Percentiles rank a stretch among this genome's conserved stretches.
Evolutionary conservation across 768 basidiomycete species (phyloP).

Genomic region (Lactarius deliciosus): DNA sequence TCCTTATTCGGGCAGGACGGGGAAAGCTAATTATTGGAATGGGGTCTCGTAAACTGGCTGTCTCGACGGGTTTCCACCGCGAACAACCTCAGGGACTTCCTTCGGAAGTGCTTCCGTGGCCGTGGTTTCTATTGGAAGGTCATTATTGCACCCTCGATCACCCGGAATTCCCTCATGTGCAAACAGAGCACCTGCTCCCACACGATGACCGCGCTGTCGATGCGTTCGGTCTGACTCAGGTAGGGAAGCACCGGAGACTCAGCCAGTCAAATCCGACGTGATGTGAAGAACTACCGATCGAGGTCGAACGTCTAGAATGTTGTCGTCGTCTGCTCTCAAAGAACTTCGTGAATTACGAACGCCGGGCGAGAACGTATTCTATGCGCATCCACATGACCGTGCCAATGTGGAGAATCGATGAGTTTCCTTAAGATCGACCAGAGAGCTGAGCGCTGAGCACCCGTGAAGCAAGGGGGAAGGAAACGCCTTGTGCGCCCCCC

Average conservation of each 20-base stretch:
- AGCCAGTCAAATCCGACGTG: constrained; percentile 12
- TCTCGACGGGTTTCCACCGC: not conserved
- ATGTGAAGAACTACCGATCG: constrained; percentile 21
- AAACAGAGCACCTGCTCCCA: constrained; percentile 12
- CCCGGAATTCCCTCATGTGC: constrained; percentile 12
- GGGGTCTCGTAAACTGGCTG: constrained; percentile 11
- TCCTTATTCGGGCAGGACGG: constrained; percentile 11
- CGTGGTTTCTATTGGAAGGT: constrained; percentile 15
- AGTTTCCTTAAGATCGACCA: not conserved
- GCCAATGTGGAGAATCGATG: not conserved
- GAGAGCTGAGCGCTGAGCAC: not conserved
- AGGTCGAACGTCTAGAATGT: constrained; percentile 14
- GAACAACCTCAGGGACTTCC: constrained; percentile 7
- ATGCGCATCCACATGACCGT: constrained; percentile 9
- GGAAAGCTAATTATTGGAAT: constrained; percentile 6
- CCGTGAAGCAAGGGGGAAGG: not conserved
- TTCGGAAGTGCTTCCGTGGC: constrained; percentile 13
- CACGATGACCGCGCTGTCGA: constrained; percentile 13
- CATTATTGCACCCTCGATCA: constrained; percentile 8
- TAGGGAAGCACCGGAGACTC: constrained; percentile 22
- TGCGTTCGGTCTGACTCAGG: constrained; percentile 15
- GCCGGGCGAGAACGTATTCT: constrained; percentile 11
- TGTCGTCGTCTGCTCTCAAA: constrained; percentile 2
- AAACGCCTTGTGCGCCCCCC: not conserved
- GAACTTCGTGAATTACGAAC: constrained; percentile 5